Evolutionary conservation across 441 rosid genomes (phyloP).

Genomic region (Lepidium campestre): DNA sequence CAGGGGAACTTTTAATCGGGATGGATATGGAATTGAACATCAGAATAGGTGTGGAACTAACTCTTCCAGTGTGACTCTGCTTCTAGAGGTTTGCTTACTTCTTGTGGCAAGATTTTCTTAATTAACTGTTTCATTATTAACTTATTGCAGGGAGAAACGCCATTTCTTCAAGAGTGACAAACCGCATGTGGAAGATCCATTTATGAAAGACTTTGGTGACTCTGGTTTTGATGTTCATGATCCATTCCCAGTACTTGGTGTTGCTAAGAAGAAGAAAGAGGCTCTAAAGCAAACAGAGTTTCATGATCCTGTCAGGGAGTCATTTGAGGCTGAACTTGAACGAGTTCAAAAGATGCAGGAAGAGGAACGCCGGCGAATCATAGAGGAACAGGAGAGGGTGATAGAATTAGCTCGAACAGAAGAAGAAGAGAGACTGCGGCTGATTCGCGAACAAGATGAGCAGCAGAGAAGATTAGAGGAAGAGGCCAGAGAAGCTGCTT

Average conservation of each 20-base stretch:
- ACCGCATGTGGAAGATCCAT: slow-evolving; percentile 62
- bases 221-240: slow-evolving; percentile 63
- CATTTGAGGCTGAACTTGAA: slow-evolving; percentile 99
- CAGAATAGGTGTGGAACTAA: slow-evolving; percentile 44
- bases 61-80: slow-evolving; percentile 30
- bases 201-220: slow-evolving; percentile 52
- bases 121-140: slow-evolving; percentile 44
- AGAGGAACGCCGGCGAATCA: slow-evolving; percentile 63
- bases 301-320: slow-evolving; percentile 91
- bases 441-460: slow-evolving; percentile 79
- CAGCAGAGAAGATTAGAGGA: slow-evolving; percentile 67
- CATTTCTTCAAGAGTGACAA: slow-evolving; percentile 55
- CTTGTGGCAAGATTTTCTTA: slow-evolving; percentile 39
- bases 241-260: slow-evolving; percentile 66
- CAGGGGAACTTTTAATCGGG: slow-evolving; percentile 43
- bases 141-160: slow-evolving; percentile 58
- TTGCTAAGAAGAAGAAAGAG: slow-evolving; percentile 82
- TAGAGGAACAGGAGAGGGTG: slow-evolving; percentile 84
- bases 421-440: slow-evolving; percentile 75
- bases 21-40: slow-evolving; percentile 42
- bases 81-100: slow-evolving; percentile 43
- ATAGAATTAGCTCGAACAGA: slow-evolving; percentile 77
- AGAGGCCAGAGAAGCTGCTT: slow-evolving; percentile 82
- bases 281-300: slow-evolving; percentile 64
- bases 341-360: slow-evolving; percentile 97